These are phyloP conservation scores for Usnea hakonensis DNA, from an alignment of 495 filamentous ascomycete species.

Conservation along the genomic window DNA sequence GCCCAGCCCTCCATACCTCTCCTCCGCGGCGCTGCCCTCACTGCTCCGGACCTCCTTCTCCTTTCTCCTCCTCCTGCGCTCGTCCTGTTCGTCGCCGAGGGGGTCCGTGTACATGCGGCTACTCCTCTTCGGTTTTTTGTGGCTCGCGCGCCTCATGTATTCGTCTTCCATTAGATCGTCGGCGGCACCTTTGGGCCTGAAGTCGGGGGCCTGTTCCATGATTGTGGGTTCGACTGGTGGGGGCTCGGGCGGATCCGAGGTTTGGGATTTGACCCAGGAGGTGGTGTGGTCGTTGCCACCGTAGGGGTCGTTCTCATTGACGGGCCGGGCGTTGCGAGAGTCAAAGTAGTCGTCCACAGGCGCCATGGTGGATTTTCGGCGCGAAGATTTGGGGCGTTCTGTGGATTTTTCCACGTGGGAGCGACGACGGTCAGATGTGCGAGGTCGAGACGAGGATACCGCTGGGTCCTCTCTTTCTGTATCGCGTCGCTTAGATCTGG, in stretches of 20 bases:
- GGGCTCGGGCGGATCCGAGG: conserved; percentile 49
- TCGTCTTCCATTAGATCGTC: conserved; percentile 16
- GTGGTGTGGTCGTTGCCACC: conserved; percentile 48
- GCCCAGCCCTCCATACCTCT: conserved; percentile 34
- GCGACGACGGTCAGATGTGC: conserved; percentile 22
- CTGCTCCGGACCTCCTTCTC: conserved; percentile 32
- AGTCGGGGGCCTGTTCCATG: conserved; percentile 43
- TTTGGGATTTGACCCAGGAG: conserved; percentile 52
- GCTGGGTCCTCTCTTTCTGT: conserved; percentile 15
- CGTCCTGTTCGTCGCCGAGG: conserved; percentile 21
- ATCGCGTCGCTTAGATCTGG: conserved; percentile 15
- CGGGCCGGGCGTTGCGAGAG: conserved; percentile 26
- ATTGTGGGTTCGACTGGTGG: conserved; percentile 49
- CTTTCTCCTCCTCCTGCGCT: conserved; percentile 34
- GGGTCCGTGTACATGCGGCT: conserved; percentile 20
- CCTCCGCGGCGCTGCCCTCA: conserved; percentile 28
- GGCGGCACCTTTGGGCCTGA: conserved; percentile 17
- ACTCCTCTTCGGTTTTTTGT: conserved; percentile 18
- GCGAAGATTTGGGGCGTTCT: conserved; percentile 20
- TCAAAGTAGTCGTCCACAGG: conserved; percentile 37
- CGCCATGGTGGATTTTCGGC: conserved; percentile 21
- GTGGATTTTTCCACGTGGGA: conserved; percentile 18
- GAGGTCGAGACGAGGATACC: conserved; percentile 18
- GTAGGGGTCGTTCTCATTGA: conserved; percentile 24
- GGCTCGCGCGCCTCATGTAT: conserved; percentile 21